A percentile compares a stretch with the other conserved stretches of the same genome.
phyloP scores from a whole-genome alignment of 345 rosid species.

The Mangifera indica region DNA sequence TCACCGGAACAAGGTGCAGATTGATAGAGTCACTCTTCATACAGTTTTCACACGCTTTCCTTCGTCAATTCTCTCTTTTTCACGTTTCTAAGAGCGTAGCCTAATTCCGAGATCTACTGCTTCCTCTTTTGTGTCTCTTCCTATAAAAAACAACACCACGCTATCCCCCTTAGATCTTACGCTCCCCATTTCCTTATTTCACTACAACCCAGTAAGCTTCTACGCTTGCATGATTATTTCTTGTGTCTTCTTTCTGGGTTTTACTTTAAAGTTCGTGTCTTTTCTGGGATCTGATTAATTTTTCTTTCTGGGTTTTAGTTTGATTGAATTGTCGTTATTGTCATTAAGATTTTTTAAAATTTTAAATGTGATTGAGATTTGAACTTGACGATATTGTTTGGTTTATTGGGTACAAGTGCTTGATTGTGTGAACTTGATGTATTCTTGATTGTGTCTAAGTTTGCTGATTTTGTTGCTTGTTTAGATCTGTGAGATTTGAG shows the following conservation, averaged over 20 bases:
- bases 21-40: no score
- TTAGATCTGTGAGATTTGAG: constrained; percentile 16
- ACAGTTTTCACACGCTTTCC: background rate
- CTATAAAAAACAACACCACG: background rate
- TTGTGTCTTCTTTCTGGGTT: no score
- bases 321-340: background rate
- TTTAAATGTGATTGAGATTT: background rate
- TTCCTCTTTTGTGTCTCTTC: background rate
- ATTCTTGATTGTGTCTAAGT: constrained; percentile 2
- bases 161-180: constrained; percentile 18
- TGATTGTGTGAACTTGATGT: constrained; percentile 1
- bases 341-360: background rate
- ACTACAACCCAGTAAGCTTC: constrained; percentile 5
- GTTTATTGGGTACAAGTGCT: background rate
- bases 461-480: background rate
- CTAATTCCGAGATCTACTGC: constrained; percentile 22
- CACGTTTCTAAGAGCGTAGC: background rate
- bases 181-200: background rate
- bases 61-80: background rate
- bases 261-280: background rate
- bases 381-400: background rate
- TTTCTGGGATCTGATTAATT: constrained; percentile 13
- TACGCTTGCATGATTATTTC: no score
- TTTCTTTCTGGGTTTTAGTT: constrained; percentile 1
- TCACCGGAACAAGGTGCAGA: background rate